phyloP scores from a whole-genome alignment of 2,329 filamentous ascomycete genomes.

The Talaromyces marneffei region DNA sequence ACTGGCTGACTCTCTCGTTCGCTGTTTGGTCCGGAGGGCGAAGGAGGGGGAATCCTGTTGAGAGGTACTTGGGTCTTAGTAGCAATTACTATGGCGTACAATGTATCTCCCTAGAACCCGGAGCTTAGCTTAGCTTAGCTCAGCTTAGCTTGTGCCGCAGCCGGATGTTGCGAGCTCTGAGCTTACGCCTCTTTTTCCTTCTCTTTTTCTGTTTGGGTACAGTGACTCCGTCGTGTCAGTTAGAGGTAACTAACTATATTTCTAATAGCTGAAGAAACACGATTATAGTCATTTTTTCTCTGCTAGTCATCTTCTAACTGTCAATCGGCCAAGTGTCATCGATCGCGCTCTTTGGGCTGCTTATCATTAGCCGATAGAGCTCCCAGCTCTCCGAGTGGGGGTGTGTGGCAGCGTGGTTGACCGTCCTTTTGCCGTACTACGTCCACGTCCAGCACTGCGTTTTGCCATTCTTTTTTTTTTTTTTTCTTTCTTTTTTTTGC shows the following conservation, averaged over 20 bases:
- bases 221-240: no score
- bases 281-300: no score
- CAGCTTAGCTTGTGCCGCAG: slow-evolving; percentile 2
- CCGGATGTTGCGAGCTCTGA: not conserved
- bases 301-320: no score
- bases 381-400: slow-evolving; percentile 1
- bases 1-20: not conserved
- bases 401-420: not conserved
- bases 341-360: not conserved
- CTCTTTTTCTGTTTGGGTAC: not conserved
- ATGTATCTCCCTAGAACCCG: not conserved
- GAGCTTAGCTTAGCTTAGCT: slow-evolving; percentile 8
- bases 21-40: not conserved
- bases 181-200: not conserved
- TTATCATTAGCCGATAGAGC: slow-evolving; percentile 1
- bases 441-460: no score
- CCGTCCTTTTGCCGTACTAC: no score
- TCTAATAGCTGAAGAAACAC: not conserved
- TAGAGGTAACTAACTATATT: not conserved
- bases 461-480: no score
- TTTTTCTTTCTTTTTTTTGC: not conserved
- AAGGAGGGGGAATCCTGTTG: not conserved
- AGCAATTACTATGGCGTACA: not conserved
- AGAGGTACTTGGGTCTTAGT: not conserved
- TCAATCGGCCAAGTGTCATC: no score